Conservation (phyloP, 371 early-diverging fungal species). For the Mortierella sp. region DNA sequence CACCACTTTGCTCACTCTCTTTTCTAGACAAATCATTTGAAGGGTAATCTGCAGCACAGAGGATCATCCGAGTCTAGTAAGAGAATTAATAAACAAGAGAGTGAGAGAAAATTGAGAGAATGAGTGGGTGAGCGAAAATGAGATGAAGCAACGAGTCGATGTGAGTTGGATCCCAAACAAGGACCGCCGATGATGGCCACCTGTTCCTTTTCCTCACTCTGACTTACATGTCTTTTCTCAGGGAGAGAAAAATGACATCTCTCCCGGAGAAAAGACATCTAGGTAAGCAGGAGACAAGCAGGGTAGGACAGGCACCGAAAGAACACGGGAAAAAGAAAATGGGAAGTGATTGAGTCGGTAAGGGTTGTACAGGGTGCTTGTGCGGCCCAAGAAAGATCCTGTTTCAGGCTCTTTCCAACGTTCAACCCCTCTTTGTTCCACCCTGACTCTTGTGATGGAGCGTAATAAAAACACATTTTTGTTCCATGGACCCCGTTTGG, state of each 20-base stretch:
- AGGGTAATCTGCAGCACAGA: background rate
- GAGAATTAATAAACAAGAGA: background rate
- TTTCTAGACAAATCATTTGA: background rate
- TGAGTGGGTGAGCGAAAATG: background rate
- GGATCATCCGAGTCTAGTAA: background rate
- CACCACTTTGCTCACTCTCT: background rate
- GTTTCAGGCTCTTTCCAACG: background rate
- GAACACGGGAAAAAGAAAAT: too few relatives aligned
- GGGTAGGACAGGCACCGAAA: background rate
- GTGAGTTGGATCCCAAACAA: conserved; percentile 3
- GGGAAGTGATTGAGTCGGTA: too few relatives aligned
- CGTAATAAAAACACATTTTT: background rate
- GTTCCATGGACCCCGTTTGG: conserved; percentile 3
- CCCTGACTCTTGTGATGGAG: background rate
- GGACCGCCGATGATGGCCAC: background rate
- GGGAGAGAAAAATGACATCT: too few relatives aligned
- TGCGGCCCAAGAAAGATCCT: background rate
- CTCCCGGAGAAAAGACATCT: background rate
- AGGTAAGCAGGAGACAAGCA: background rate
- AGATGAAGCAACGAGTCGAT: background rate
- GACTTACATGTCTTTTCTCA: background rate
- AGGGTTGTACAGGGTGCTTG: too few relatives aligned
- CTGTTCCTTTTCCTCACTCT: background rate
- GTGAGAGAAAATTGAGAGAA: background rate
- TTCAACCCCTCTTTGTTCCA: background rate